Conservation (phyloP, 2,329 filamentous ascomycete species). For the Diplodia corticola region DNA sequence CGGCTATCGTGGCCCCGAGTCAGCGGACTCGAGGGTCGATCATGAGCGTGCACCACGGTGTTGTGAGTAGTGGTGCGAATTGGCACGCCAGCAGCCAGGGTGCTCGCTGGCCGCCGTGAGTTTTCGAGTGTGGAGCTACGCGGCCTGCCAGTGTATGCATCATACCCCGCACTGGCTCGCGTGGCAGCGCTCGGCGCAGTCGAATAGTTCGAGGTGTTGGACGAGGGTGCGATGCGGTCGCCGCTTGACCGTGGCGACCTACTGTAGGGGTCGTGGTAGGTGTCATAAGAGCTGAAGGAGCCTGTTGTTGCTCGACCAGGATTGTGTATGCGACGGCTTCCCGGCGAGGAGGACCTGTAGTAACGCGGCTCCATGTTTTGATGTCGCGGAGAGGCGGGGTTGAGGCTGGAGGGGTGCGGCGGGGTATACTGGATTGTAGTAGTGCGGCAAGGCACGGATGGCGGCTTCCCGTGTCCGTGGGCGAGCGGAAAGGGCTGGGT, state of each 20-base stretch:
- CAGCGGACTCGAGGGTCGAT: constrained; percentile 45
- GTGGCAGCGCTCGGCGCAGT: constrained; percentile 45
- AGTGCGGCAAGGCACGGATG: constrained; percentile 23
- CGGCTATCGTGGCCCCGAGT: constrained; percentile 37
- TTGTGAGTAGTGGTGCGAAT: constrained; percentile 34
- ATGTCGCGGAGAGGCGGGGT: constrained; percentile 24
- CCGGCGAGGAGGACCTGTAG: constrained; percentile 38
- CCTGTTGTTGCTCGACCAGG: constrained; percentile 41
- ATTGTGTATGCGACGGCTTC: constrained; percentile 31
- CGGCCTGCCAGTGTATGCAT: constrained; percentile 48
- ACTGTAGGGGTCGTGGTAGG: constrained; percentile 32
- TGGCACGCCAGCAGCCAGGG: constrained; percentile 34
- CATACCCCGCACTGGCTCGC: constrained; percentile 39
- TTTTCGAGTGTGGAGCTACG: constrained; percentile 47
- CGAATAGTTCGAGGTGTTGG: constrained; percentile 30
- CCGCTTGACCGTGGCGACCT: constrained; percentile 38
- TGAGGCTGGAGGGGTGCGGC: constrained; percentile 3
- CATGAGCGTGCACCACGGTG: constrained; percentile 27
- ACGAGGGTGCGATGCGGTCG: constrained; percentile 31
- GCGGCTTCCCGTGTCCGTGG: constrained; percentile 18
- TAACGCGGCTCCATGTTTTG: constrained; percentile 22
- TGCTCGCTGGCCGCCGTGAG: constrained; percentile 39
- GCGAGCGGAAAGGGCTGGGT: constrained; percentile 31
- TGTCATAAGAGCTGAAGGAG: constrained; percentile 39
- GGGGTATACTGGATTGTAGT: constrained; percentile 30